Conservation (phyloP, 148 eudicot species). For the Salicornia ramosissima region DNA sequence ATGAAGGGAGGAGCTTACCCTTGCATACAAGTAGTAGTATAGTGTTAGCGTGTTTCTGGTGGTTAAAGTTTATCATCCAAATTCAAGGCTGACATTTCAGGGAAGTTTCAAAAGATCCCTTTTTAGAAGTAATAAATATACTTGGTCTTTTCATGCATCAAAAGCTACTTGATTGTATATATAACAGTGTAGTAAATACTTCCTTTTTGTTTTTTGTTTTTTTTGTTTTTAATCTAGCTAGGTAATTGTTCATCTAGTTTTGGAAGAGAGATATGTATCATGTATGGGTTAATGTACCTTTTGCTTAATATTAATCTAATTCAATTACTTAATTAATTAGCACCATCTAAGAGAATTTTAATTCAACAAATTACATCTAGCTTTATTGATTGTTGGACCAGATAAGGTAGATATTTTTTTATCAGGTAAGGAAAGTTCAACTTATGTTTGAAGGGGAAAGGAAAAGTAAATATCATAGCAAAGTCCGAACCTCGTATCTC, state of each 20-base stretch:
- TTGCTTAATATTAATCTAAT: background rate
- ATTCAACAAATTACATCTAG: too few relatives aligned
- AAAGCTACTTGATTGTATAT: too few relatives aligned
- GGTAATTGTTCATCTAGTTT: background rate
- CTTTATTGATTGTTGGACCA: too few relatives aligned
- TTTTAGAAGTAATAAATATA: background rate
- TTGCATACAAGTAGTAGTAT: background rate
- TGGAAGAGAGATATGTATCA: too few relatives aligned
- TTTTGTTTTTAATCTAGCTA: background rate
- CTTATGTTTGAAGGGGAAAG: too few relatives aligned
- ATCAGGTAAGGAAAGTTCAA: too few relatives aligned
- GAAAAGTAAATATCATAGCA: too few relatives aligned
- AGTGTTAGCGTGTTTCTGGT: constrained; percentile 5
- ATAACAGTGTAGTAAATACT: background rate
- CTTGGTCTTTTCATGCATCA: constrained; percentile 5
- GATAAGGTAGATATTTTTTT: too few relatives aligned
- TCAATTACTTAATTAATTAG: background rate
- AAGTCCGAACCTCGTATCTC: too few relatives aligned
- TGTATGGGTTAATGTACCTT: background rate
- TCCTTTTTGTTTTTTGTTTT: background rate
- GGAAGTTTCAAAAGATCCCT: constrained; percentile 11
- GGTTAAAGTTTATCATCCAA: constrained; percentile 9
- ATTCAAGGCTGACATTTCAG: constrained; percentile 14
- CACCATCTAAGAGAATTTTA: too few relatives aligned
- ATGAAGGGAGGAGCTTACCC: background rate